Evolutionary conservation across 2,329 filamentous ascomycete species (phyloP).

Genomic region (Clarireedia sp.): DNA sequence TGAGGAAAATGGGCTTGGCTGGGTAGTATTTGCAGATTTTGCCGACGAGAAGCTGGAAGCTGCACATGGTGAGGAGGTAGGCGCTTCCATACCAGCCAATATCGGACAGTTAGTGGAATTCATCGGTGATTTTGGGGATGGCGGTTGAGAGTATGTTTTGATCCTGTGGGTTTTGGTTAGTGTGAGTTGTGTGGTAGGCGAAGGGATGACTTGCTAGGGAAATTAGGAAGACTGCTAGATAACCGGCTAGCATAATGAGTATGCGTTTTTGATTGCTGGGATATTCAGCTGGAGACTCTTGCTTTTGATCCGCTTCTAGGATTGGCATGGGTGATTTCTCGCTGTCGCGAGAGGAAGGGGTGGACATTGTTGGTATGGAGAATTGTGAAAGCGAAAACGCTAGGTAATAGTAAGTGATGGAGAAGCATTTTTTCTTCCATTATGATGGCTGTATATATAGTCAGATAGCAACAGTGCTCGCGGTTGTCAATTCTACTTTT

Average conservation of each 20-base stretch:
- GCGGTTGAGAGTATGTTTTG: constrained; percentile 35
- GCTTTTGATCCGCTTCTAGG: background rate
- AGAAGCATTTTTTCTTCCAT: too few species aligned
- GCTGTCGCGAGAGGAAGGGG: too few species aligned
- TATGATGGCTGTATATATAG: too few species aligned
- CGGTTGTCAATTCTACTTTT: too few species aligned
- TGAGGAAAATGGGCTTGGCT: constrained; percentile 28
- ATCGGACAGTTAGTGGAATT: constrained; percentile 41
- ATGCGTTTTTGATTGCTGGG: constrained; percentile 15
- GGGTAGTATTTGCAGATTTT: constrained; percentile 30
- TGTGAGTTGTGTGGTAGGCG: background rate
- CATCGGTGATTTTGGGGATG: constrained; percentile 45
- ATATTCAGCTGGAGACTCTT: background rate
- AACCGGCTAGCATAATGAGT: constrained; percentile 39
- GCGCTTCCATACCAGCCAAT: constrained; percentile 51
- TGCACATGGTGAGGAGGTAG: constrained; percentile 41
- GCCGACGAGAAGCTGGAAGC: constrained; percentile 26
- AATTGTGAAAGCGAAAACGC: too few species aligned
- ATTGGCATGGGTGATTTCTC: background rate
- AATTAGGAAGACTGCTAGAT: constrained; percentile 40
- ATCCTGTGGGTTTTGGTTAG: background rate
- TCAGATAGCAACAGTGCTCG: too few species aligned
- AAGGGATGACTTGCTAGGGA: constrained; percentile 21
- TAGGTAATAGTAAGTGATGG: too few species aligned
- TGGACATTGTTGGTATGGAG: too few species aligned